phyloP scores from a whole-genome alignment of 495 filamentous ascomycete genomes.

The Aspergillus indologenus region DNA sequence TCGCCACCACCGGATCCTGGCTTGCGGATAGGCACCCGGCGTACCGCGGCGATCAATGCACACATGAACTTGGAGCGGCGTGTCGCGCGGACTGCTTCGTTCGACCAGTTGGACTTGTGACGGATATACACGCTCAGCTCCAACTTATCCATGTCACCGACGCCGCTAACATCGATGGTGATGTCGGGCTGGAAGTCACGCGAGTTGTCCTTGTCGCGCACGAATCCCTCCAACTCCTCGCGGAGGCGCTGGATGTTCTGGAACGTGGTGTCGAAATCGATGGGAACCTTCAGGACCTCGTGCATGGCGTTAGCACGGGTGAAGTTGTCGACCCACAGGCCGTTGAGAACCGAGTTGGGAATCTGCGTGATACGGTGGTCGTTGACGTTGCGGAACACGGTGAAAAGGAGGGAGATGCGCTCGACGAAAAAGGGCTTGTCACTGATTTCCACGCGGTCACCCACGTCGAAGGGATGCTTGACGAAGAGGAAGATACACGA shows the following conservation, averaged over 20 bases:
- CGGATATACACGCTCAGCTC: slow-evolving; percentile 77
- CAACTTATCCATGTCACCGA: slow-evolving; percentile 86
- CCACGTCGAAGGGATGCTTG: slow-evolving; percentile 92
- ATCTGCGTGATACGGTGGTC: slow-evolving; percentile 83
- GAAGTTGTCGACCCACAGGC: slow-evolving; percentile 89
- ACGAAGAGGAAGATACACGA: slow-evolving; percentile 98
- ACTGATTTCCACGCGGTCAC: slow-evolving; percentile 85
- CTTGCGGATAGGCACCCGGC: slow-evolving; percentile 76
- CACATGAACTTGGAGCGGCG: slow-evolving; percentile 96
- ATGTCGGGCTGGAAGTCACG: slow-evolving; percentile 90
- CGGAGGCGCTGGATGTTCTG: slow-evolving; percentile 82
- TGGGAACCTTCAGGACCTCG: slow-evolving; percentile 73
- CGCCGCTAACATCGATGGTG: slow-evolving; percentile 69
- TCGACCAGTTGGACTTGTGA: slow-evolving; percentile 96
- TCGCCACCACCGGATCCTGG: slow-evolving; percentile 15
- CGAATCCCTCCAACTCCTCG: slow-evolving; percentile 77
- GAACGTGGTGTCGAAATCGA: slow-evolving; percentile 80
- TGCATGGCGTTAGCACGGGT: slow-evolving; percentile 87
- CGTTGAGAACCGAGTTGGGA: slow-evolving; percentile 89
- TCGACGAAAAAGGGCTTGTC: slow-evolving; percentile 74
- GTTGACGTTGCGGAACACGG: slow-evolving; percentile 82
- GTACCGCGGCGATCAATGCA: slow-evolving; percentile 80
- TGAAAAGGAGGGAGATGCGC: slow-evolving; percentile 90
- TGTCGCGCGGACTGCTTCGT: slow-evolving; percentile 75
- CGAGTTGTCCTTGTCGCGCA: slow-evolving; percentile 79